Conservation (phyloP, 371 early-diverging fungal genomes). For the Apophysomyces elegans region DNA sequence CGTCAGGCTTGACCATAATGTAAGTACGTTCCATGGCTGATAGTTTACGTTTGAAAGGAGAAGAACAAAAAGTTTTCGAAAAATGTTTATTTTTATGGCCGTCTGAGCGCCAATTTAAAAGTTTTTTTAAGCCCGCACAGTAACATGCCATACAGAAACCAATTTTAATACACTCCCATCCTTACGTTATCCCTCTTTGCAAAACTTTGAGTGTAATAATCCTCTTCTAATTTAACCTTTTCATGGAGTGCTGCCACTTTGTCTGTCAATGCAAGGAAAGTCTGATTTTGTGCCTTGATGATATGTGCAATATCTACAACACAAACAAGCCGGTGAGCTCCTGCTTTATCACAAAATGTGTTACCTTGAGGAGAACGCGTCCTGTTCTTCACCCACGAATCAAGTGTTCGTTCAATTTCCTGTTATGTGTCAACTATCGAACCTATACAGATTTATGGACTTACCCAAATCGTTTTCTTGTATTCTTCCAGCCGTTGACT, state of each 20-base stretch:
- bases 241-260: constrained; percentile 68
- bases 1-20: constrained; percentile 79
- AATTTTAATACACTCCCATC: background rate
- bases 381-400: constrained; percentile 41
- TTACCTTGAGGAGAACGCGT: constrained; percentile 51
- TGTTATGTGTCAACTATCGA: constrained; percentile 3
- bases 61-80: constrained; percentile 9
- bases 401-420: constrained; percentile 48
- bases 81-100: background rate
- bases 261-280: constrained; percentile 64
- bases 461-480: constrained; percentile 40
- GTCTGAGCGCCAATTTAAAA: constrained; percentile 4
- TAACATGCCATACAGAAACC: background rate
- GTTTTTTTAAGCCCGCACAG: constrained; percentile 3
- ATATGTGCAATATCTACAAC: constrained; percentile 55
- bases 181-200: background rate
- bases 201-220: constrained; percentile 34
- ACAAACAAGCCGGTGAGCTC: background rate
- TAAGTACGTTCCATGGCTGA: constrained; percentile 79
- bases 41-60: constrained; percentile 13
- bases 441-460: background rate
- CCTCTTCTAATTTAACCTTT: constrained; percentile 52
- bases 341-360: background rate
- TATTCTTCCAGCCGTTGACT: constrained; percentile 39
- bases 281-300: constrained; percentile 65